Conservation (phyloP, 192 early-diverging fungal genomes). For the Borealophlyctis nickersoniae region DNA sequence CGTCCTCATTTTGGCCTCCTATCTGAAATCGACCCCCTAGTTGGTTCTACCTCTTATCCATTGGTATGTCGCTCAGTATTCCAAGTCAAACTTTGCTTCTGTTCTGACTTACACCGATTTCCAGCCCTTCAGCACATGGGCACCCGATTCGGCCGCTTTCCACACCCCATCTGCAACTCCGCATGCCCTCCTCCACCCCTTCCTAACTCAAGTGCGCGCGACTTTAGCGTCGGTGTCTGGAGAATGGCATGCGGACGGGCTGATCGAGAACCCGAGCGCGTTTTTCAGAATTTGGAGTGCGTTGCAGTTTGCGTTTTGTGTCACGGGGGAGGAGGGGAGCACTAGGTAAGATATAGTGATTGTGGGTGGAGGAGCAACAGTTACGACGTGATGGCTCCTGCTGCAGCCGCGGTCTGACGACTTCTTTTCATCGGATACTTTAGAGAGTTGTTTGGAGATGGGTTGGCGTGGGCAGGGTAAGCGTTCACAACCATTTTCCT, state of each 20-base stretch:
- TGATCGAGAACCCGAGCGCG: conserved; percentile 32
- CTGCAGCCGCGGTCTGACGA: no score
- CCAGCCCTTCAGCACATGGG: conserved; percentile 22
- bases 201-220: conserved; percentile 18
- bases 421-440: no score
- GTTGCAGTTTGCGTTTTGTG: conserved; percentile 38
- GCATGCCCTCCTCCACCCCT: conserved; percentile 10
- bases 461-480: conserved; percentile 40
- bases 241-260: conserved; percentile 31
- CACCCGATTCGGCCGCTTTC: not conserved
- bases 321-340: conserved; percentile 26
- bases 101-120: no score
- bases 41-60: no score
- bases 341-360: no score
- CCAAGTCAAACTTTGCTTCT: no score
- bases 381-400: conserved; percentile 12
- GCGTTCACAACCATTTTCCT: not conserved
- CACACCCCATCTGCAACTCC: conserved; percentile 20
- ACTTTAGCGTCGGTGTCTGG: conserved; percentile 22
- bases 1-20: no score
- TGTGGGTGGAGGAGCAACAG: conserved; percentile 18
- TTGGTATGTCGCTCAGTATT: no score
- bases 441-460: conserved; percentile 49
- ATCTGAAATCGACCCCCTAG: no score
- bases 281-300: conserved; percentile 43